phyloP scores from a whole-genome alignment of 2,329 filamentous ascomycete genomes.

The Proliferodiscus dingleyae region DNA sequence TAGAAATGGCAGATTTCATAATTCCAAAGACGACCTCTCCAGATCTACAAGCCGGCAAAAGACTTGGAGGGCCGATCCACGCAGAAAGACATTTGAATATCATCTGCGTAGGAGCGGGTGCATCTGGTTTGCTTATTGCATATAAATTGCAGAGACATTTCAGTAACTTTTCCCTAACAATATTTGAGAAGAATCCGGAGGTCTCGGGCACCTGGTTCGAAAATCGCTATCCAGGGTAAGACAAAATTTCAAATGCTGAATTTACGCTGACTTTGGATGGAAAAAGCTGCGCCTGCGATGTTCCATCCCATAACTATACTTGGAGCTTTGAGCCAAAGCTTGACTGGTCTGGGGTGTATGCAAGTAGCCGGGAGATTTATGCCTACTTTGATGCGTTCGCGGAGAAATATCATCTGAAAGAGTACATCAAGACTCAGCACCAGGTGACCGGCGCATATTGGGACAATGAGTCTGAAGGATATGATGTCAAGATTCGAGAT shows the following conservation, averaged over 20 bases:
- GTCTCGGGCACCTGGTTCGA: constrained; percentile 48
- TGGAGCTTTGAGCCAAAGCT: constrained; percentile 55
- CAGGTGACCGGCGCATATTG: constrained; percentile 47
- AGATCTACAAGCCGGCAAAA: too few species aligned
- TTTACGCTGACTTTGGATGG: constrained; percentile 13
- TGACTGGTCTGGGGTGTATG: constrained; percentile 52
- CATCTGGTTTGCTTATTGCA: constrained; percentile 42
- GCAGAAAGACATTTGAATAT: constrained; percentile 21
- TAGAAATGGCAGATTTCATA: too few species aligned
- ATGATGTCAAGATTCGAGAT: constrained; percentile 40
- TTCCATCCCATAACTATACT: constrained; percentile 50
- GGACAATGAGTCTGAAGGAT: constrained; percentile 48
- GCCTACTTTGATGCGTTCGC: constrained; percentile 47
- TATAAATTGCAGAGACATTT: constrained; percentile 45
- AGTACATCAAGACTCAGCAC: constrained; percentile 52
- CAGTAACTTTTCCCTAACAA: constrained; percentile 34
- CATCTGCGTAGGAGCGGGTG: constrained; percentile 43
- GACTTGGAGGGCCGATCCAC: too few species aligned
- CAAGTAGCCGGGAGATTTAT: constrained; percentile 53
- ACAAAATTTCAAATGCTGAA: constrained; percentile 27
- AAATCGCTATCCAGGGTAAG: constrained; percentile 41
- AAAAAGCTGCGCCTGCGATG: constrained; percentile 46
- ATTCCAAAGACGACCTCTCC: too few species aligned
- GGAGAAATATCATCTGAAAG: constrained; percentile 47
- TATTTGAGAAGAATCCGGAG: constrained; percentile 46